Evolutionary conservation across 2,329 filamentous ascomycete genomes (phyloP).

Genomic region (Beauveria asiatica): DNA sequence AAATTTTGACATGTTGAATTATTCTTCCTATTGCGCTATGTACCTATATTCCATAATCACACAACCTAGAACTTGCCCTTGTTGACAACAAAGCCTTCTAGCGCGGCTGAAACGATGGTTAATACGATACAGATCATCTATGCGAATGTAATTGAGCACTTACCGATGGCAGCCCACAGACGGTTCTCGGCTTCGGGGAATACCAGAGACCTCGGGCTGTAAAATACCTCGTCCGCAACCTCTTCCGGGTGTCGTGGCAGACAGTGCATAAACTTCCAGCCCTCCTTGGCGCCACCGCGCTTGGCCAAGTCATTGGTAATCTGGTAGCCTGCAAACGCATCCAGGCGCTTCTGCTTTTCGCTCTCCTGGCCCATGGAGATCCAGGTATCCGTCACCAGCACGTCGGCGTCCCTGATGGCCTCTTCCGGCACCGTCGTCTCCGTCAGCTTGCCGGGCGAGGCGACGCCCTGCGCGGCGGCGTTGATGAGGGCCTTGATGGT

Average conservation of each 20-base stretch:
- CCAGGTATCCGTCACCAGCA: constrained; percentile 96
- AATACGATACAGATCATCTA: not conserved
- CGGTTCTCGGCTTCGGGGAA: constrained; percentile 94
- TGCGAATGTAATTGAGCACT: constrained; percentile 23
- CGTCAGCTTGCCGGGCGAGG: constrained; percentile 54
- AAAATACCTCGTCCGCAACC: constrained; percentile 91
- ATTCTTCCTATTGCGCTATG: not conserved
- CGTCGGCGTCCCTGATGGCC: constrained; percentile 74
- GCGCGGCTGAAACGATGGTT: constrained; percentile 45
- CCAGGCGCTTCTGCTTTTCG: constrained; percentile 67
- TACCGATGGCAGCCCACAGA: constrained; percentile 77
- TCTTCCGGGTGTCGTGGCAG: constrained; percentile 87
- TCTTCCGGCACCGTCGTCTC: constrained; percentile 79
- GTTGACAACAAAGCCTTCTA: constrained; percentile 91
- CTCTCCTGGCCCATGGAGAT: constrained; percentile 96
- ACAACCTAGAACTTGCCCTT: constrained; percentile 61
- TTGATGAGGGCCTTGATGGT: constrained; percentile 66
- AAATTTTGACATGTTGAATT: not conserved
- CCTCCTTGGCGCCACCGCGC: constrained; percentile 74
- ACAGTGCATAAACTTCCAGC: constrained; percentile 99
- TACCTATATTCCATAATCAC: not conserved
- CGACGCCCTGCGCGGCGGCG: constrained; percentile 48
- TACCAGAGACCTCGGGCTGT: constrained; percentile 74
- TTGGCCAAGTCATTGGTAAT: constrained; percentile 80
- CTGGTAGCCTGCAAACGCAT: constrained; percentile 83